These are phyloP conservation scores for Allium sativum DNA, from an alignment of 106 monocot genomes.

Conservation along the genomic window DNA sequence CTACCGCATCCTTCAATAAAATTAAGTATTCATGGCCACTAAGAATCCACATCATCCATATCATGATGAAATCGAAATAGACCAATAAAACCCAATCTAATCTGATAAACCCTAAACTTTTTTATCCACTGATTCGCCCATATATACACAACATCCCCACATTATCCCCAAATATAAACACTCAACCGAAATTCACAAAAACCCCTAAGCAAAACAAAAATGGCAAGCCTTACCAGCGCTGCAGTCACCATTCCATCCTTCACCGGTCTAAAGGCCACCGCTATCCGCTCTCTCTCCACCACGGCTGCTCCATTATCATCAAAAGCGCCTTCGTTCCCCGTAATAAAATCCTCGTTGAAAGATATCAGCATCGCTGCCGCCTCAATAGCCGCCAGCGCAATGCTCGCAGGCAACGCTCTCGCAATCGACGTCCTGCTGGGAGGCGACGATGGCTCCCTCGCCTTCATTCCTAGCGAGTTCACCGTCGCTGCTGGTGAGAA, in stretches of 20 bases:
- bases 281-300: not conserved
- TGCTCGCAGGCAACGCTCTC: constrained; percentile 57
- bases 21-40: too few relatives aligned
- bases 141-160: not conserved
- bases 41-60: too few relatives aligned
- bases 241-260: constrained; percentile 67
- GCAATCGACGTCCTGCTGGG: constrained; percentile 55
- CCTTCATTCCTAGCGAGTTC: constrained; percentile 55
- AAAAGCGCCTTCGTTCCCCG: not conserved
- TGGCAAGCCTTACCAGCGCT: constrained; percentile 57
- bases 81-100: too few relatives aligned
- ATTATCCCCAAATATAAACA: not conserved
- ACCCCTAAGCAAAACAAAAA: not conserved
- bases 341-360: constrained; percentile 46
- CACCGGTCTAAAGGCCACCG: constrained; percentile 43
- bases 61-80: too few relatives aligned
- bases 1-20: too few relatives aligned
- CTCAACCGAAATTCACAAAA: too few relatives aligned
- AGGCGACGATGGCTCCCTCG: constrained; percentile 39
- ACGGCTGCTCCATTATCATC: not conserved
- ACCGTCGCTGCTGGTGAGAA: constrained; percentile 45
- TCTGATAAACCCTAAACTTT: too few relatives aligned
- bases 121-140: too few relatives aligned
- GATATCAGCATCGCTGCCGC: constrained; percentile 25
- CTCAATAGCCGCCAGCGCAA: constrained; percentile 36